Percentiles rank a stretch among this genome's conserved stretches.
Evolutionary conservation across 2,329 filamentous ascomycete genomes (phyloP).

Genomic region (Xylariaceae sp.): DNA sequence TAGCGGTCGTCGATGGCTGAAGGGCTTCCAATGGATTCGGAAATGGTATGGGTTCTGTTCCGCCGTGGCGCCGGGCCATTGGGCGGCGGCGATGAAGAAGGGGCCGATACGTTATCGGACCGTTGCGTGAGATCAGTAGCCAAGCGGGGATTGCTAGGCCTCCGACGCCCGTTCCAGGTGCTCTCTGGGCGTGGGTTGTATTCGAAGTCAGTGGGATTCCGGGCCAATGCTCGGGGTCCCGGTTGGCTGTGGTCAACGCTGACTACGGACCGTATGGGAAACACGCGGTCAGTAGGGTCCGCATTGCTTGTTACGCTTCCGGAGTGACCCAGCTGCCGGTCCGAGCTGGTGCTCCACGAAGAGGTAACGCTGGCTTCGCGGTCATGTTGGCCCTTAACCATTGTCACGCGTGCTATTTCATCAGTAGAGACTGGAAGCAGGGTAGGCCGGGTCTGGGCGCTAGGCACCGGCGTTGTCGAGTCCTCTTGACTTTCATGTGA

Average conservation of each 20-base stretch:
- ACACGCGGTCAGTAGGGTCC: slow-evolving; percentile 59
- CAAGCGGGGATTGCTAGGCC: slow-evolving; percentile 27
- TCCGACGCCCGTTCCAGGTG: slow-evolving; percentile 31
- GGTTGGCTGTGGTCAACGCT: slow-evolving; percentile 55
- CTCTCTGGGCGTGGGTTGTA: slow-evolving; percentile 32
- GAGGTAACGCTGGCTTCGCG: slow-evolving; percentile 28
- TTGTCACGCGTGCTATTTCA: neutral
- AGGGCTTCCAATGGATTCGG: slow-evolving; percentile 13
- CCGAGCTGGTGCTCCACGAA: slow-evolving; percentile 39
- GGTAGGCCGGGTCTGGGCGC: slow-evolving; percentile 2
- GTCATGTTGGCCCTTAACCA: slow-evolving; percentile 2
- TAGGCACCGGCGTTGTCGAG: slow-evolving; percentile 4
- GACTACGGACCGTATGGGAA: slow-evolving; percentile 76
- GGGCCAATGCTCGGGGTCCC: slow-evolving; percentile 27
- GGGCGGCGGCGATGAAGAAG: slow-evolving; percentile 15
- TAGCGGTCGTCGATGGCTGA: slow-evolving; percentile 8
- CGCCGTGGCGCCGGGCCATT: slow-evolving; percentile 1
- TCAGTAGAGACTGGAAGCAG: slow-evolving; percentile 2
- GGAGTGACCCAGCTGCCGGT: slow-evolving; percentile 34
- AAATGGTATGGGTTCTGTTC: slow-evolving; percentile 15
- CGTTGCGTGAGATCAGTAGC: slow-evolving; percentile 25
- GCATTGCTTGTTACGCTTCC: slow-evolving; percentile 27
- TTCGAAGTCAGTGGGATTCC: slow-evolving; percentile 38
- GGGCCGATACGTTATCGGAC: slow-evolving; percentile 13
- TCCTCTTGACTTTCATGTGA: neutral